Evolutionary conservation across 2,329 filamentous ascomycete species (phyloP).

Genomic region (Rutstroemia sydowiana): DNA sequence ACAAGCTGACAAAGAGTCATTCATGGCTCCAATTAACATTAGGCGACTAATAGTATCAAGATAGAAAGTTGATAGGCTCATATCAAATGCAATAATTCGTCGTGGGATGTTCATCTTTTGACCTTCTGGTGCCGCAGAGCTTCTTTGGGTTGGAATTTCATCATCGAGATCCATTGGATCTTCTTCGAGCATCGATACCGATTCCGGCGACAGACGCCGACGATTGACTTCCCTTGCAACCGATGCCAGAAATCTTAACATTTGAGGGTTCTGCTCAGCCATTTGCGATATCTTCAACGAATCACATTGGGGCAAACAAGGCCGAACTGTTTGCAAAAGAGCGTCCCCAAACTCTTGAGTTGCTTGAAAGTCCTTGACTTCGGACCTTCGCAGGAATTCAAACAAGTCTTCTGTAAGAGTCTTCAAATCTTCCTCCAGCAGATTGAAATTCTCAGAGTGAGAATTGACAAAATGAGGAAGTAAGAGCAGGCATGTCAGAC

Average conservation of each 20-base stretch:
- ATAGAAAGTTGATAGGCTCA: constrained; percentile 24
- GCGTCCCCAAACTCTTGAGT: constrained; percentile 17
- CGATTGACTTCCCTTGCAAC: constrained; percentile 19
- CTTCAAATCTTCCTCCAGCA: constrained; percentile 15
- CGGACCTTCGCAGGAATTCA: constrained; percentile 14
- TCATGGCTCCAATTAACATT: constrained; percentile 20
- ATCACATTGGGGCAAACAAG: constrained; percentile 23
- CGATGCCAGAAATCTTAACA: constrained; percentile 21
- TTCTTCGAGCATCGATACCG: constrained; percentile 26
- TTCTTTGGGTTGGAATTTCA: constrained; percentile 54
- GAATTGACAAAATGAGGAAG: constrained; percentile 20
- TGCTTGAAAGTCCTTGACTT: constrained; percentile 12
- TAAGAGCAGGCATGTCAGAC: constrained; percentile 22
- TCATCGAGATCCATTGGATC: constrained; percentile 63
- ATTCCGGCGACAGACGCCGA: constrained; percentile 4
- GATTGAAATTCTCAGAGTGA: constrained; percentile 13
- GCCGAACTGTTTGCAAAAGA: constrained; percentile 25
- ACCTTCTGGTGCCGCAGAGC: constrained; percentile 35
- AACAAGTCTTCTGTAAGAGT: constrained; percentile 19
- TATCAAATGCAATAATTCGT: constrained; percentile 25
- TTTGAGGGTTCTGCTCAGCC: constrained; percentile 14
- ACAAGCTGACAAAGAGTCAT: constrained; percentile 12
- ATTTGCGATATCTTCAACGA: constrained; percentile 16
- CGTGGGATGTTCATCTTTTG: constrained; percentile 35
- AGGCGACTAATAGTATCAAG: constrained; percentile 19